These are phyloP conservation scores for Cicer yamashitae DNA, from an alignment of 306 rosid genomes.

Conservation along the genomic window DNA sequence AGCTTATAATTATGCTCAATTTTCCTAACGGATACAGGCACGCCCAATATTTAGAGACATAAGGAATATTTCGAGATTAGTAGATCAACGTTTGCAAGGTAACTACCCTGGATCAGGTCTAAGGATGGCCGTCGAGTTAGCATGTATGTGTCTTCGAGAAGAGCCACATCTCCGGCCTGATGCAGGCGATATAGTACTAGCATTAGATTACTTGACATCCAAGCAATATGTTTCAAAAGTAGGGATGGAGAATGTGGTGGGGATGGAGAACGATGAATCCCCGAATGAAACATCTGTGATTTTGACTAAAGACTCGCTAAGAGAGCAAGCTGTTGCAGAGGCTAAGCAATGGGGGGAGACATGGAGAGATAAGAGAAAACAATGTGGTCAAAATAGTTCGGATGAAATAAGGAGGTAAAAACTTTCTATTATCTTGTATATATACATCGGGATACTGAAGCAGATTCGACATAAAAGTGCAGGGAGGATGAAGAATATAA, in stretches of 20 bases:
- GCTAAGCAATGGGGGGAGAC: constrained; percentile 58
- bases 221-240: constrained; percentile 34
- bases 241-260: background rate
- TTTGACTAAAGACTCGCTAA: constrained; percentile 20
- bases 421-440: constrained; percentile 34
- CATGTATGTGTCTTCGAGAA: constrained; percentile 58
- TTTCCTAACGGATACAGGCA: constrained; percentile 48
- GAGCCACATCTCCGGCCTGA: constrained; percentile 52
- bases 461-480: constrained; percentile 19
- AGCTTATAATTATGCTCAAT: constrained; percentile 4
- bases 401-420: constrained; percentile 26
- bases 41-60: constrained; percentile 50
- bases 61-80: constrained; percentile 34
- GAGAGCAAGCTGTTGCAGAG: constrained; percentile 60
- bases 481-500: background rate
- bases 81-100: constrained; percentile 50
- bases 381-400: constrained; percentile 39
- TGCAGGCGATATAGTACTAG: constrained; percentile 46
- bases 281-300: constrained; percentile 25
- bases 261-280: constrained; percentile 25
- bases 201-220: constrained; percentile 50
- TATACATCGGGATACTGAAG: background rate
- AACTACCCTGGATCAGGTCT: constrained; percentile 35
- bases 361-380: constrained; percentile 50
- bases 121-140: constrained; percentile 47